phyloP scores from a whole-genome alignment of 2,329 filamentous ascomycete genomes.

The Magnaporthiopsis poae region DNA sequence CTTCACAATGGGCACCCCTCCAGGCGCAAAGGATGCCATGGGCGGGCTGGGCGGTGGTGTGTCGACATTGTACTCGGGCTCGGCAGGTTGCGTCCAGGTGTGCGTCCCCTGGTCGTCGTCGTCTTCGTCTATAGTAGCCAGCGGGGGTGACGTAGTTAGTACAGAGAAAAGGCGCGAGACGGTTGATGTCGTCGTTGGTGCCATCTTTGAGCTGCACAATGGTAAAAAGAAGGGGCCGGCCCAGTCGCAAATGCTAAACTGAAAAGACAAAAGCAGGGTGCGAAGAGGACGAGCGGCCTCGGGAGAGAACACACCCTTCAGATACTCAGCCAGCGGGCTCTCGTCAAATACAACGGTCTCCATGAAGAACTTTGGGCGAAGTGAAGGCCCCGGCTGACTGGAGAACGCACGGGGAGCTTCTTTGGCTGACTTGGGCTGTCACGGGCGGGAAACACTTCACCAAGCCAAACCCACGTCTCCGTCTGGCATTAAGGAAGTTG shows the following conservation, averaged over 20 bases:
- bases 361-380: slow-evolving; percentile 40
- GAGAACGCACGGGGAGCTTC: not conserved
- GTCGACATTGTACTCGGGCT: slow-evolving; percentile 23
- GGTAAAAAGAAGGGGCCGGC: not conserved
- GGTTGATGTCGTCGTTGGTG: not conserved
- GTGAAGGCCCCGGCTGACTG: not conserved
- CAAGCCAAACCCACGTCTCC: not conserved
- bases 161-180: slow-evolving; percentile 6
- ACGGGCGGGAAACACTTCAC: not conserved
- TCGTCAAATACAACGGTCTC: slow-evolving; percentile 80
- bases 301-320: slow-evolving; percentile 59
- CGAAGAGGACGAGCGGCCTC: slow-evolving; percentile 8
- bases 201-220: not conserved
- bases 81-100: slow-evolving; percentile 34
- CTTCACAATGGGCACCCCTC: slow-evolving; percentile 44
- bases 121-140: slow-evolving; percentile 34
- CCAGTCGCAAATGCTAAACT: not conserved
- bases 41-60: slow-evolving; percentile 33
- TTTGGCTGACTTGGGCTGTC: not conserved
- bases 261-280: not conserved
- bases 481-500: not conserved
- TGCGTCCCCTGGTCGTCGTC: slow-evolving; percentile 33
- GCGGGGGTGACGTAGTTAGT: slow-evolving; percentile 12
- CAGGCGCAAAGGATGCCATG: slow-evolving; percentile 46
- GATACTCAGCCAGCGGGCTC: slow-evolving; percentile 78